These are phyloP conservation scores for Macrophomina tecta DNA, from an alignment of 2,329 filamentous ascomycete species.

Conservation along the genomic window DNA sequence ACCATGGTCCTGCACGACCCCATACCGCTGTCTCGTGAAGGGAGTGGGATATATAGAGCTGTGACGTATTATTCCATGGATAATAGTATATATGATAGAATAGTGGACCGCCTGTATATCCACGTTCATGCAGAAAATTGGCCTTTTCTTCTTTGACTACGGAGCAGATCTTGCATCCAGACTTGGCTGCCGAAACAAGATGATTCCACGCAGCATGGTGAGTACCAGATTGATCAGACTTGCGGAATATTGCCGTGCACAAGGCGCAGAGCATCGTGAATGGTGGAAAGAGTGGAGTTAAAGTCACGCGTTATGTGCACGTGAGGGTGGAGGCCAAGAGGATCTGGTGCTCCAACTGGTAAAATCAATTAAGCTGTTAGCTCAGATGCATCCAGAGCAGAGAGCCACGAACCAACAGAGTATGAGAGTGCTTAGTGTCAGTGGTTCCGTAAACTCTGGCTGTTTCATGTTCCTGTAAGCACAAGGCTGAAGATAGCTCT, in stretches of 20 bases:
- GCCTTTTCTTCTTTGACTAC: neutral
- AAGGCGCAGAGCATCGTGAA: neutral
- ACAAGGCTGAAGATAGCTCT: too few relatives aligned
- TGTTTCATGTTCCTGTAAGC: too few relatives aligned
- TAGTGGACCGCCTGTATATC: neutral
- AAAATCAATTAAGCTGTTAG: too few relatives aligned
- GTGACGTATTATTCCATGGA: neutral
- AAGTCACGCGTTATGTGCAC: too few relatives aligned
- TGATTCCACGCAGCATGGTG: neutral
- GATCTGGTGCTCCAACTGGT: too few relatives aligned
- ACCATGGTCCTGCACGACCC: neutral
- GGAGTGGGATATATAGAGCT: neutral
- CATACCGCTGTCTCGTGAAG: neutral
- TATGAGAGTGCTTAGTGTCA: too few relatives aligned
- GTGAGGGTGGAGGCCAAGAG: too few relatives aligned
- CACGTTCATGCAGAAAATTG: neutral
- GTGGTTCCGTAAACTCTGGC: too few relatives aligned
- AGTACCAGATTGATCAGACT: neutral
- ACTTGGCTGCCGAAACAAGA: neutral
- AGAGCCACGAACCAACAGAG: too few relatives aligned
- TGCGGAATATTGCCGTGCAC: neutral
- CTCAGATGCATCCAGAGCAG: too few relatives aligned
- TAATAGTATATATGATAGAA: too few relatives aligned
- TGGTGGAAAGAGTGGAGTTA: too few relatives aligned
- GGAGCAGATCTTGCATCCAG: neutral